Evolutionary conservation across 805 yeast genomes (phyloP).

Genomic region (Zygosaccharomyces lentus): DNA sequence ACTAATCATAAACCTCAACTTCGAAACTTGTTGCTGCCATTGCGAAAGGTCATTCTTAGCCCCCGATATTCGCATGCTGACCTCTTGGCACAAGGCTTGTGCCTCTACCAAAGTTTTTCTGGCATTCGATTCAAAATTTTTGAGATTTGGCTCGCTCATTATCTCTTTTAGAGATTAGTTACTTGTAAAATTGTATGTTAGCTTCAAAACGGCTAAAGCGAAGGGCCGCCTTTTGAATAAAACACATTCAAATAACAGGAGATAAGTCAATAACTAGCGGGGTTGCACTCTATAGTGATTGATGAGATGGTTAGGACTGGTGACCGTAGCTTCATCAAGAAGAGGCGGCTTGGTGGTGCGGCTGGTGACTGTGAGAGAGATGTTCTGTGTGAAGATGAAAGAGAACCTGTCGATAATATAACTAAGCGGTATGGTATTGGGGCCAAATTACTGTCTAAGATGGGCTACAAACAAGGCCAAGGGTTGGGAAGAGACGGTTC

Average conservation of each 20-base stretch:
- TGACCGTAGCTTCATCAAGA: conserved; percentile 4
- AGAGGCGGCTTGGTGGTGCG: conserved; percentile 9
- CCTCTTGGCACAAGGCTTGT: conserved; percentile 48
- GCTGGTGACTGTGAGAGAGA: conserved; percentile 26
- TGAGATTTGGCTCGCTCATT: conserved; percentile 12
- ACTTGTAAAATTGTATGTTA: neutral
- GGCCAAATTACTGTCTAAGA: conserved; percentile 65
- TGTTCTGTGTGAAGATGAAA: conserved; percentile 9
- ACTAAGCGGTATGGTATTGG: conserved; percentile 71
- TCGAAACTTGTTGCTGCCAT: conserved; percentile 42
- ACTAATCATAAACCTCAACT: conserved; percentile 41
- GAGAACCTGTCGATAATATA: neutral
- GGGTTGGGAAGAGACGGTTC: conserved; percentile 73
- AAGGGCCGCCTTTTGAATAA: neutral
- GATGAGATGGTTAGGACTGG: neutral
- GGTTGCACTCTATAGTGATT: neutral
- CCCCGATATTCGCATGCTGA: conserved; percentile 40
- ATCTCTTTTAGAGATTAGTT: neutral
- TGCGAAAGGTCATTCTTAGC: conserved; percentile 37
- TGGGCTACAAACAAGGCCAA: conserved; percentile 84
- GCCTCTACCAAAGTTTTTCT: conserved; percentile 46
- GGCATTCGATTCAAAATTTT: conserved; percentile 44
- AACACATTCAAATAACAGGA: neutral
- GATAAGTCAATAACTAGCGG: neutral
- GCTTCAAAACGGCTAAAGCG: neutral